phyloP scores from a whole-genome alignment of 306 rosid genomes.

The Vigna angularis region DNA sequence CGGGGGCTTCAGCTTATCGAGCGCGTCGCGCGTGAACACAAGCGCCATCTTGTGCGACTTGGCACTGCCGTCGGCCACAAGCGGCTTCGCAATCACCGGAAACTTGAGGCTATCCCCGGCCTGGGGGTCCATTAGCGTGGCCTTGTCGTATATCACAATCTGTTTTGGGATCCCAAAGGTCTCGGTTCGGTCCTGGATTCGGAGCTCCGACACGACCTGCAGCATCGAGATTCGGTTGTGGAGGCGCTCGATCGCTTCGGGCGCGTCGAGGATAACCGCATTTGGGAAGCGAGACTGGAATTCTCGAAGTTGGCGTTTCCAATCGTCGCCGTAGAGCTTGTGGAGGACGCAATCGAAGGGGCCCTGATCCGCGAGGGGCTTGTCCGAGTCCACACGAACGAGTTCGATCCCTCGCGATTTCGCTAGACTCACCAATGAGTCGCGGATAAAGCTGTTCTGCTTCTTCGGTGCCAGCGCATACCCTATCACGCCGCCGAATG shows the following conservation, averaged over 20 bases:
- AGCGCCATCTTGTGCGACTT: conserved; percentile 89
- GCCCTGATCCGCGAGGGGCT: conserved; percentile 71
- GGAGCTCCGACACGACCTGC: conserved; percentile 86
- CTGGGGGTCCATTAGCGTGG: conserved; percentile 63
- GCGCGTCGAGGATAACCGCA: conserved; percentile 70
- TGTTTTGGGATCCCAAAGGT: conserved; percentile 94
- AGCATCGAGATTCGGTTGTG: conserved; percentile 94
- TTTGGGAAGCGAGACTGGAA: conserved; percentile 61
- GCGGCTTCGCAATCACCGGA: conserved; percentile 86
- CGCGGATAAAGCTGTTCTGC: conserved; percentile 80
- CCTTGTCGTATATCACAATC: conserved; percentile 82
- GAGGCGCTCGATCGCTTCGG: conserved; percentile 81
- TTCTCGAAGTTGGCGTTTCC: conserved; percentile 65
- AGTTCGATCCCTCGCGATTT: conserved; percentile 75
- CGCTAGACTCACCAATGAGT: conserved; percentile 66
- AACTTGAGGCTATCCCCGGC: conserved; percentile 75
- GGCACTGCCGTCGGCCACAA: conserved; percentile 92
- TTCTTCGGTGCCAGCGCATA: conserved; percentile 87
- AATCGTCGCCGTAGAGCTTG: conserved; percentile 78
- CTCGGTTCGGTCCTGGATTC: conserved; percentile 53
- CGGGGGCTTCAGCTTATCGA: conserved; percentile 79
- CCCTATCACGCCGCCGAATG: conserved; percentile 62
- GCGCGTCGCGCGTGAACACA: conserved; percentile 66
- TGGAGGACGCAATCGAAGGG: conserved; percentile 85
- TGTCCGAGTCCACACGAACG: conserved; percentile 57